These are phyloP conservation scores for Coniochaeta hoffmannii DNA, from an alignment of 2,329 filamentous ascomycete genomes.

Conservation along the genomic window DNA sequence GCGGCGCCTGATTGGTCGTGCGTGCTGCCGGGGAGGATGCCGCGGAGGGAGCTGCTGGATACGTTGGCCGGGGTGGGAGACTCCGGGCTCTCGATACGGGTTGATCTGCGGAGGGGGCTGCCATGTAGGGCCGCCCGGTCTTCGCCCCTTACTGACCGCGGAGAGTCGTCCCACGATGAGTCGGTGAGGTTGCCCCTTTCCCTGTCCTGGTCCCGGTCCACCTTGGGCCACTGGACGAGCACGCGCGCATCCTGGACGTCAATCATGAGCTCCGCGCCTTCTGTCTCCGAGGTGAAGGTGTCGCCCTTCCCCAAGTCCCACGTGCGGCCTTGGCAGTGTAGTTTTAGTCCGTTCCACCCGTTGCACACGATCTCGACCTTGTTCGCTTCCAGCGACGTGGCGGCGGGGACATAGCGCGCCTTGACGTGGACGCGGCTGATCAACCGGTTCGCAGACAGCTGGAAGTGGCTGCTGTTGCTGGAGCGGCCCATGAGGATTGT, in stretches of 20 bases:
- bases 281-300: slow-evolving; percentile 82
- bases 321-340: slow-evolving; percentile 83
- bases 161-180: slow-evolving; percentile 64
- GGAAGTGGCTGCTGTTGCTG: slow-evolving; percentile 91
- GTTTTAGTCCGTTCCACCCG: slow-evolving; percentile 91
- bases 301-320: slow-evolving; percentile 85
- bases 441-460: slow-evolving; percentile 83
- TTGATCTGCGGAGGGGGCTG: slow-evolving; percentile 48
- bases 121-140: slow-evolving; percentile 42
- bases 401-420: slow-evolving; percentile 70
- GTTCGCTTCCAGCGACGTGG: slow-evolving; percentile 60
- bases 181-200: slow-evolving; percentile 47
- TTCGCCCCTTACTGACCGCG: slow-evolving; percentile 28
- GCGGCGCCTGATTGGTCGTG: slow-evolving; percentile 27
- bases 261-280: slow-evolving; percentile 83
- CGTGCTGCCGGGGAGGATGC: slow-evolving; percentile 31
- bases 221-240: slow-evolving; percentile 77
- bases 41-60: slow-evolving; percentile 32
- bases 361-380: slow-evolving; percentile 84
- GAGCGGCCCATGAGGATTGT: slow-evolving; percentile 82
- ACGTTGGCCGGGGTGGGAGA: slow-evolving; percentile 51
- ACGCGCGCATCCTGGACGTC: slow-evolving; percentile 92
- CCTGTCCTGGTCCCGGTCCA: slow-evolving; percentile 28
- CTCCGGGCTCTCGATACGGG: slow-evolving; percentile 64
- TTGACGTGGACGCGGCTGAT: slow-evolving; percentile 92